These are phyloP conservation scores for Dactylellina cionopaga DNA, from an alignment of 2,329 filamentous ascomycete genomes.

Conservation along the genomic window DNA sequence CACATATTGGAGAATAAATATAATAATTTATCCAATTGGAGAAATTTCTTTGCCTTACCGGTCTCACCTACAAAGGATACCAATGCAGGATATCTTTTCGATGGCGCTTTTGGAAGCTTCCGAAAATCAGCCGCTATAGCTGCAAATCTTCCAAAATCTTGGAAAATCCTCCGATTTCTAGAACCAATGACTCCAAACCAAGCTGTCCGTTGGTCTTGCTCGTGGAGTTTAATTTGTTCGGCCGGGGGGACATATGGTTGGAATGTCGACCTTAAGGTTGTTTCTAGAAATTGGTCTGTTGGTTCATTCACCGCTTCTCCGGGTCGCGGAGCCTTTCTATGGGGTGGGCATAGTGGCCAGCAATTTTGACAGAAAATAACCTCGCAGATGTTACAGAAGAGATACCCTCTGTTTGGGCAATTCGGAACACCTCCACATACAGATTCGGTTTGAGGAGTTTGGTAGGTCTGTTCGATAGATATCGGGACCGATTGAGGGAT, in stretches of 20 bases:
- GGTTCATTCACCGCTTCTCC: conserved; percentile 27
- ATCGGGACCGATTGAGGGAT: no score
- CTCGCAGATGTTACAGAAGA: not conserved
- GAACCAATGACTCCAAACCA: conserved; percentile 53
- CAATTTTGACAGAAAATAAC: not conserved
- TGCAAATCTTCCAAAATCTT: conserved; percentile 25
- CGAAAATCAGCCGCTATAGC: conserved; percentile 18
- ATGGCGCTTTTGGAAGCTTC: not conserved
- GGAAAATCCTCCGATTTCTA: conserved; percentile 11
- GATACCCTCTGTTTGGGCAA: not conserved
- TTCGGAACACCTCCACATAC: not conserved
- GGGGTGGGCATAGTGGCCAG: not conserved
- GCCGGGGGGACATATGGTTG: conserved; percentile 22
- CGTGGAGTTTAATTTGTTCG: conserved; percentile 26
- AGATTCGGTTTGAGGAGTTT: no score
- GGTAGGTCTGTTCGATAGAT: no score
- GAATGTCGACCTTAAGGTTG: conserved; percentile 47
- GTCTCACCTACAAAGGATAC: conserved; percentile 54
- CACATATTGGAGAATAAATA: not conserved
- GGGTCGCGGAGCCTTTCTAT: not conserved
- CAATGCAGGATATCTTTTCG: conserved; percentile 47
- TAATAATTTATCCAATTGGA: not conserved
- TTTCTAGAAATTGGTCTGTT: conserved; percentile 45
- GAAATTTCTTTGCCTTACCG: conserved; percentile 6
- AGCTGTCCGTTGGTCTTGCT: conserved; percentile 50